These are phyloP conservation scores for Cardiosporidium cionae DNA, from an alignment of 169 alveolate genomes.

Conservation along the genomic window DNA sequence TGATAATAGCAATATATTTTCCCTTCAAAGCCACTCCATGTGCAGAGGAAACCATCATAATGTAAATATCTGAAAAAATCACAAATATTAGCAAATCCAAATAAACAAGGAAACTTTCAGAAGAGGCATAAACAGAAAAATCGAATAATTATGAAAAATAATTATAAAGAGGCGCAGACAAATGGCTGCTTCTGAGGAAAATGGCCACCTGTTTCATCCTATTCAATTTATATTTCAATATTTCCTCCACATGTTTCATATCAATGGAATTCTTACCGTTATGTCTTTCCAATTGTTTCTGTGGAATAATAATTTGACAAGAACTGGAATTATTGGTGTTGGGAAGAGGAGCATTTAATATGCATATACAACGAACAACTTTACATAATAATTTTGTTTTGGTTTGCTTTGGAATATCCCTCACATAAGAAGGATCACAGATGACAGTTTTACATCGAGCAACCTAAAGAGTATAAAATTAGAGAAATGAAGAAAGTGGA, in stretches of 20 bases:
- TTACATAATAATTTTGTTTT: slow-evolving; percentile 61
- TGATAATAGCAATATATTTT: slow-evolving; percentile 82
- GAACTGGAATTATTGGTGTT: slow-evolving; percentile 86
- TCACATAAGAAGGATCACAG: slow-evolving; percentile 81
- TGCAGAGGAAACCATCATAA: slow-evolving; percentile 86
- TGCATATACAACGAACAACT: slow-evolving; percentile 84
- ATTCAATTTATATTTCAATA: background rate
- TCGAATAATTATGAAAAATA: too few species aligned
- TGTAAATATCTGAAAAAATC: slow-evolving; percentile 69
- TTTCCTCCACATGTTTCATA: background rate
- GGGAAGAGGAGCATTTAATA: slow-evolving; percentile 89
- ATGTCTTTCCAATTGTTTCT: slow-evolving; percentile 82
- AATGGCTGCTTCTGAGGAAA: background rate
- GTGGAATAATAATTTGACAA: slow-evolving; percentile 89
- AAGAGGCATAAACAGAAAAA: too few species aligned
- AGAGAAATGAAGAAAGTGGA: background rate
- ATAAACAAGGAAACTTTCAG: background rate
- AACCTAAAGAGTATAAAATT: slow-evolving; percentile 3
- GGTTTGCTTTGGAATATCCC: background rate
- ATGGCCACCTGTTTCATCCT: background rate
- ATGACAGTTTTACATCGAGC: slow-evolving; percentile 73
- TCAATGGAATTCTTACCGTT: too few species aligned
- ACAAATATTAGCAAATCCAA: background rate
- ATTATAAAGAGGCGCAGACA: background rate
- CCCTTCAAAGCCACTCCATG: slow-evolving; percentile 18